Base-by-base conservation (phyloP, 1,284 basidiomycete genomes). In the Phellinidium pouzarii region DNA sequence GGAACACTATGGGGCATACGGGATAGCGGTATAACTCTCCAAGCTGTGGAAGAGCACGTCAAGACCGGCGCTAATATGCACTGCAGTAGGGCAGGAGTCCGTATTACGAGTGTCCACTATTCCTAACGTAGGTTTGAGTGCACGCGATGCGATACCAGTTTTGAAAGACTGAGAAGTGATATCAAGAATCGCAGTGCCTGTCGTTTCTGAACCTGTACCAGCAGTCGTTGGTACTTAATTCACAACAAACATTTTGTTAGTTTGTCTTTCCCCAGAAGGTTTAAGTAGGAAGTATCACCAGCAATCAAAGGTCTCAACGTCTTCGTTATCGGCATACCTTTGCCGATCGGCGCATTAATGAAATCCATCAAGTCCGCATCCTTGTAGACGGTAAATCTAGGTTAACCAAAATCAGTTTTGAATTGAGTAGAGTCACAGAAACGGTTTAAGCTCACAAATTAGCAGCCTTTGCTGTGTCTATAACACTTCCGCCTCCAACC, bases 171-270 rank as follows among this genome's bases (percentile, higher is more conserved):
- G 81, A 0, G 91, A 92, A 0, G 91, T 85, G 55, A 94, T 88
- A 66, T 97, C 95, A 46, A 96, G 80, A 61, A 98, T 97, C 12
- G 95, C 92, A 1, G 95, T 91, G n/a, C 95, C 95, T 2, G 94
- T 98, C 1, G 95, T 98, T 69, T 98, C 93, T 2, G 91, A 92
- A 11, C 94, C 94, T n/a, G 94, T 98, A 48, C 94, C 94, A 38
- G 95, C 94, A 5, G 94, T 98, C 2, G 95, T 98, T 8, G 94
- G 94, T 20, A 97, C 81, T 82, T 56, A 8, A 38, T 2, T n/a
- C 3, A 42, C 7, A 37, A 12, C 17, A 12, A 8, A 26, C 9
- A n/a, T 14, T 29, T 14, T 29, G 17, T 25, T 17, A 34, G 34
- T 34, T 31, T 43, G 20, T 17, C 11, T 38, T 20, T 48, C n/a